A percentile compares a stretch with the other conserved stretches of the same genome.
phyloP scores from a whole-genome alignment of 1,284 basidiomycete species.

The Irpex sp. region DNA sequence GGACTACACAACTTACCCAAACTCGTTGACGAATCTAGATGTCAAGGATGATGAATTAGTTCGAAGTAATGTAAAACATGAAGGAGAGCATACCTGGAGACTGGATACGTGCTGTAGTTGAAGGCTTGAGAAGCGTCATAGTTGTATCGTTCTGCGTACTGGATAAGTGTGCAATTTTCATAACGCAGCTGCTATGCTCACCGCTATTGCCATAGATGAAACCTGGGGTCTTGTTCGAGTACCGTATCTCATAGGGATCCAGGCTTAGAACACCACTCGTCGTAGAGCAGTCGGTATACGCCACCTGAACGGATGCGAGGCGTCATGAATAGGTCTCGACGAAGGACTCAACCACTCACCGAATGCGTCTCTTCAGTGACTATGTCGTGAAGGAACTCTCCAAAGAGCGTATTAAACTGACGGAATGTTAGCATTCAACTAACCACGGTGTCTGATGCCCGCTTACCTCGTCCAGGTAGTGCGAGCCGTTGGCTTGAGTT shows the following conservation, averaged over 20 bases:
- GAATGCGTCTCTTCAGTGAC: constrained; percentile 46
- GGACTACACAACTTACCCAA: constrained; percentile 34
- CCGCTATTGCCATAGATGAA: constrained; percentile 56
- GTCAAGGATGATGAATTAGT: neutral
- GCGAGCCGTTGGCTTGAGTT: constrained; percentile 33
- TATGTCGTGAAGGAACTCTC: constrained; percentile 47
- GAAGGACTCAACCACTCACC: constrained; percentile 22
- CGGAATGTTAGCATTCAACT: neutral
- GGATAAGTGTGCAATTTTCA: neutral
- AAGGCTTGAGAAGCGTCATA: constrained; percentile 52
- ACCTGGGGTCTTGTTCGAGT: constrained; percentile 43
- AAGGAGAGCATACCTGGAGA: constrained; percentile 32
- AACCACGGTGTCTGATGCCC: neutral
- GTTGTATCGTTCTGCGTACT: constrained; percentile 43
- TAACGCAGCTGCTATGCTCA: constrained; percentile 18
- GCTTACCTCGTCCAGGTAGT: constrained; percentile 45
- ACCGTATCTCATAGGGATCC: constrained; percentile 50
- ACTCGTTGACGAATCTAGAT: constrained; percentile 53
- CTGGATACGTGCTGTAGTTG: constrained; percentile 50
- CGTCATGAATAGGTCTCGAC: neutral
- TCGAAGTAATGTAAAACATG: neutral
- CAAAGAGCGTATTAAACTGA: constrained; percentile 47
- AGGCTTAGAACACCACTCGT: constrained; percentile 52
- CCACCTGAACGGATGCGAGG: constrained; percentile 32
- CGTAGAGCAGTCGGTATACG: constrained; percentile 61